Percentiles rank a stretch among this genome's conserved stretches.
Evolutionary conservation across 768 basidiomycete genomes (phyloP).

Genomic region (Royoungia palumana): DNA sequence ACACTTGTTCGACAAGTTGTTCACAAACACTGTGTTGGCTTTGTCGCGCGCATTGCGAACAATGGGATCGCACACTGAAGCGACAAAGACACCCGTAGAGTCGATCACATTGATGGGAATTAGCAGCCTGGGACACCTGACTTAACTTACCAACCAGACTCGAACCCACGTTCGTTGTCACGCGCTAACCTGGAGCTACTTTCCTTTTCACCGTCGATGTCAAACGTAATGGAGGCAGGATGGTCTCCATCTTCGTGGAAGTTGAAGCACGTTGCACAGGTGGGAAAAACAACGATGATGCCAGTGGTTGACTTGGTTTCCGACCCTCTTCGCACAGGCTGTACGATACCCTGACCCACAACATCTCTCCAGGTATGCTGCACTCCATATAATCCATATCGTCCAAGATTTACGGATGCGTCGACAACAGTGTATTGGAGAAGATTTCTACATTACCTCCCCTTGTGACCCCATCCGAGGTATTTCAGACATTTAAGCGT

Average conservation of each 20-base stretch:
- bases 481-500: constrained; percentile 34
- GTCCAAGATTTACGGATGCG: background rate
- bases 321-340: constrained; percentile 37
- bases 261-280: constrained; percentile 73
- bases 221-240: constrained; percentile 1
- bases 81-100: too few species aligned
- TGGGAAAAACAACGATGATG: constrained; percentile 22
- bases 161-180: too few species aligned
- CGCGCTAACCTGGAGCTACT: too few species aligned
- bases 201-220: constrained; percentile 6
- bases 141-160: too few species aligned
- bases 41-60: too few species aligned
- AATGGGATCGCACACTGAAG: too few species aligned
- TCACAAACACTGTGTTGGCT: too few species aligned
- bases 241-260: constrained; percentile 82
- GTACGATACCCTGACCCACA: constrained; percentile 68
- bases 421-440: constrained; percentile 58
- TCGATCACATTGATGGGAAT: too few species aligned
- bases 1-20: too few species aligned
- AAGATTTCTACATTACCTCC: constrained; percentile 83
- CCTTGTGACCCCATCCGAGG: constrained; percentile 90
- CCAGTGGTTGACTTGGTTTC: too few species aligned
- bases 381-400: background rate
- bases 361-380: constrained; percentile 53
- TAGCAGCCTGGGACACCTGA: too few species aligned